These are phyloP conservation scores for Rugosomyces carneus DNA, from an alignment of 1,284 basidiomycete genomes.

Conservation along the genomic window DNA sequence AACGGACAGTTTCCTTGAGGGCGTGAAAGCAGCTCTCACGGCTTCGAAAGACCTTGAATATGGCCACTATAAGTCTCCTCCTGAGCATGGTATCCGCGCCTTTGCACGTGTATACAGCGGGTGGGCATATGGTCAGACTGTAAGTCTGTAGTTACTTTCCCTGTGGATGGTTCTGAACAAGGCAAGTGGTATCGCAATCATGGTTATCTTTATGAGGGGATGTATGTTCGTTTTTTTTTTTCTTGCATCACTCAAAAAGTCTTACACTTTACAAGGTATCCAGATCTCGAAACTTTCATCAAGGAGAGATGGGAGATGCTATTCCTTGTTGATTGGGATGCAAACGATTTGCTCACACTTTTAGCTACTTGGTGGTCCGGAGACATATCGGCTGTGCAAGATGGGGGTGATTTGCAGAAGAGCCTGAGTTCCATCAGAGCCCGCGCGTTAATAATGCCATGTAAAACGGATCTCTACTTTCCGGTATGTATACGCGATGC, in stretches of 20 bases:
- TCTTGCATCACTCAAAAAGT: not conserved
- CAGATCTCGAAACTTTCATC: slow-evolving; percentile 44
- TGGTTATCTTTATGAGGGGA: slow-evolving; percentile 37
- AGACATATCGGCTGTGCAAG: slow-evolving; percentile 43
- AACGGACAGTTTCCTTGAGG: slow-evolving; percentile 47
- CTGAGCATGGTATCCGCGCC: slow-evolving; percentile 46
- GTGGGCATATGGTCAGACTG: slow-evolving; percentile 56
- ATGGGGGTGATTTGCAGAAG: slow-evolving; percentile 36
- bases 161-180: not conserved
- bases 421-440: slow-evolving; percentile 41
- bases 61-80: slow-evolving; percentile 45
- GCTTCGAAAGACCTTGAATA: slow-evolving; percentile 54
- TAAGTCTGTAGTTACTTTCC: slow-evolving; percentile 17
- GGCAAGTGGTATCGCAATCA: slow-evolving; percentile 52
- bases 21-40: slow-evolving; percentile 48
- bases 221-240: too few relatives aligned
- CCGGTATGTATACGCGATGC: slow-evolving; percentile 28
- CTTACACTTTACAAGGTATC: slow-evolving; percentile 26
- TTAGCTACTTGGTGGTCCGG: slow-evolving; percentile 52
- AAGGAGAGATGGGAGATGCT: slow-evolving; percentile 47
- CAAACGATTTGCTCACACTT: slow-evolving; percentile 48
- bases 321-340: slow-evolving; percentile 45
- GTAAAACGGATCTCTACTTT: slow-evolving; percentile 57
- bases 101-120: slow-evolving; percentile 54
- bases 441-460: slow-evolving; percentile 51